Base-by-base conservation (phyloP, 108 stramenopile species). In the Nannochloropsis salina region DNA sequence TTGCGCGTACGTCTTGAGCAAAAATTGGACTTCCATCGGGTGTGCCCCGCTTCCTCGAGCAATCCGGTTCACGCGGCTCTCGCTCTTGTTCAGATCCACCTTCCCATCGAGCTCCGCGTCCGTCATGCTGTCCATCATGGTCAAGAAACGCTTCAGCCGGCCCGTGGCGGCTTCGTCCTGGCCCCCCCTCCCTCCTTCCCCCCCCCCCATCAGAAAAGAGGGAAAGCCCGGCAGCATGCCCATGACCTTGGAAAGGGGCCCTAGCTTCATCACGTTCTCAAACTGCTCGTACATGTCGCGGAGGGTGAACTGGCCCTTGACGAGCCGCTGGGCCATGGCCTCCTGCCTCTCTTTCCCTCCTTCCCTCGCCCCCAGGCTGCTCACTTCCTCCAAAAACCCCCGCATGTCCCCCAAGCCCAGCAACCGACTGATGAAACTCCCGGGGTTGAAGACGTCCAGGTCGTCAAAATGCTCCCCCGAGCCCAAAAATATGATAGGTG, bases 381-480 rank as follows among this genome's bases (percentile, higher is more conserved):
- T 93, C 91, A 98, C 92, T 84, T 94, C 93, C 83, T 89, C 88
- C 85, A 92, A 74, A n/a, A 93, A 86, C 6, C 96, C 95, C 41
- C 92, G 90, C 41, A 97, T 86, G 87, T 97, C 95, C 15, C 97
- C 96, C 80, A 94, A 92, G 0, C 96, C 95, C 2, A 97, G 89
- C 61, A 97, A 90, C 61, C 96, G 96, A 79, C 92, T 91, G 15
- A 99, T 96, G 90, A 99, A 99, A 42, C 83, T 93, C 83, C 92
- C 89, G n/a, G 97, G 95, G 86, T 97, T 93, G 88, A 99, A 99
- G 51, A 45, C 88, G 51, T 89, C 89, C 45, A 99, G 93, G 88
- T 98, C 98, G 61, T 98, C 98, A 90, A 99, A 98, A 85, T 97
- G 95, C 86, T 99, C 98, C 42, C 98, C 98, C 80, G 92, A 92